Conservation (phyloP, 768 basidiomycete species). For the Austroboletus eburneus region DNA sequence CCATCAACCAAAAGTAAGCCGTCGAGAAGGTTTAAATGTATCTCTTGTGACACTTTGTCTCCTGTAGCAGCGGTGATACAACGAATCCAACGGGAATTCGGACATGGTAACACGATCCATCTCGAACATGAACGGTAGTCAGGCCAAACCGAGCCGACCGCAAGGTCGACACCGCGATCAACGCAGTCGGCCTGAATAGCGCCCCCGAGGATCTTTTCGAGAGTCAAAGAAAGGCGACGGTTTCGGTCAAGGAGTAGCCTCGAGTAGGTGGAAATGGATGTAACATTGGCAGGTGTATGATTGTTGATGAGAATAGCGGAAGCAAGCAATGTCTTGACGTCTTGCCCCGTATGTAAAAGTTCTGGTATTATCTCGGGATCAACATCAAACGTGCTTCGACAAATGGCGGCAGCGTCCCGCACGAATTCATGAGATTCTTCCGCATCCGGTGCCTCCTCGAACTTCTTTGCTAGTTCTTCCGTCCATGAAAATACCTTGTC, state of each 20-base stretch:
- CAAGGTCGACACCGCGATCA: slow-evolving; percentile 13
- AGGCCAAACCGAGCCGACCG: slow-evolving; percentile 2
- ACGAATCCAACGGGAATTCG: slow-evolving; percentile 18
- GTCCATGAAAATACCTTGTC: slow-evolving; percentile 31
- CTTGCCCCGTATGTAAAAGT: background rate
- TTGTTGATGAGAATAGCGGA: background rate
- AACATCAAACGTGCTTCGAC: slow-evolving; percentile 24
- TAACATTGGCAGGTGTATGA: slow-evolving; percentile 13
- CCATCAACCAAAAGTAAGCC: slow-evolving; percentile 25
- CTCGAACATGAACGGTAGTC: background rate
- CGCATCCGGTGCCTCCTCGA: background rate
- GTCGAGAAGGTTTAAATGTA: slow-evolving; percentile 15
- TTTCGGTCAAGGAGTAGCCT: slow-evolving; percentile 26
- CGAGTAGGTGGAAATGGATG: slow-evolving; percentile 3
- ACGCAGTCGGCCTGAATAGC: slow-evolving; percentile 1
- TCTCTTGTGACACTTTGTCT: slow-evolving; percentile 2
- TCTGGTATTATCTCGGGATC: background rate
- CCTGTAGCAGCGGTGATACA: slow-evolving; percentile 5
- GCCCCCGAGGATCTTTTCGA: background rate
- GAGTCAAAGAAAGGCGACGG: slow-evolving; percentile 9
- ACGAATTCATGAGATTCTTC: slow-evolving; percentile 15
- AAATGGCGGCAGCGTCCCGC: slow-evolving; percentile 33
- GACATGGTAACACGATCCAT: slow-evolving; percentile 1
- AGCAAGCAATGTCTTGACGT: background rate
- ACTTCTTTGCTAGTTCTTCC: slow-evolving; percentile 20